Evolutionary conservation across 257 asterid genomes (phyloP), one percentile per base, ranked within the genome.

Genomic region (Anisodus tanguticus): DNA sequence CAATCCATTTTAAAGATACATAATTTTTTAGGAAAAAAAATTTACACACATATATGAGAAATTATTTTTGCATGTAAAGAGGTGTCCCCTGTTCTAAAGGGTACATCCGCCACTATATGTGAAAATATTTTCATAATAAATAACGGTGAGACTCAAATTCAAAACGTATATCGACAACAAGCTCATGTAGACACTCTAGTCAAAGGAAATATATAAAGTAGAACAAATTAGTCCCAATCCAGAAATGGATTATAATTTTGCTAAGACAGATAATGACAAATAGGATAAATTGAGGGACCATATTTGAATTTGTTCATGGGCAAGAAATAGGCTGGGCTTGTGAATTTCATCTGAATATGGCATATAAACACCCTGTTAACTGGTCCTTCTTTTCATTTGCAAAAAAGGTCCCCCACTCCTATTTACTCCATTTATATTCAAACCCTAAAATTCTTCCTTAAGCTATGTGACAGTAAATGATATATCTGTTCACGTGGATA

Each of bases 281-380:
- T 43, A 31, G 9, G 57, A n/a, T 71, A n/a, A 71, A 45, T 45
- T 9, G 5, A 71, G 80, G 80, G 80, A 71, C 80, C 80, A 71
- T 71, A 71, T 71, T 45, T 71, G 58, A 71, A 45, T n/a, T n/a
- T 71, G 39, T 71, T n/a, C 58, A 19, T 71, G 58, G 19, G 5
- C 5, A 71, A 45, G 8, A 71, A 71, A 71, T 71, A 45, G 39
- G 58, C 39, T n/a, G 10, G n/a, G 39, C 80, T 45, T 71, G 78
- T 69, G 54, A 39, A 71, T 71, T 71, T 71, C 80, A 45, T 58
- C 13, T 51, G 55, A 51, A 10, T 9, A 51, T 9, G 55, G 55
- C 55, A 51, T 51, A 51, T 51, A 51, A 51, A 51, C 55, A 51
- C 10, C 55, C 58, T 71, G 80, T 71, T 45, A 45, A 71, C 17